phyloP scores from a whole-genome alignment of 2,329 filamentous ascomycete species.

The Fusarium nodosum region DNA sequence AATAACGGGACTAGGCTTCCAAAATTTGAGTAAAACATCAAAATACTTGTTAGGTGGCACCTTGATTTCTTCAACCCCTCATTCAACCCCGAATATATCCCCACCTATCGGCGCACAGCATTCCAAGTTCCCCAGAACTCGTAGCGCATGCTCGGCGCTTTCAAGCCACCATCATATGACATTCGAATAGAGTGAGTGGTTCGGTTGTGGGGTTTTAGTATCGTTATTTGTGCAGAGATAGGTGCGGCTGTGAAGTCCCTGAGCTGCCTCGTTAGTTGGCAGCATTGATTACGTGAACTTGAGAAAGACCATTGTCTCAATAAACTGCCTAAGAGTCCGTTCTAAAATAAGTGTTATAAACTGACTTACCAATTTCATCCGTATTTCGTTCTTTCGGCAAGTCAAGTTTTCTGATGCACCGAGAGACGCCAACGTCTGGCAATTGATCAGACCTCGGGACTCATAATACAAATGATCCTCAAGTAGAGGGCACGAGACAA shows the following conservation, averaged over 20 bases:
- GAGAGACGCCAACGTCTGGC: background rate
- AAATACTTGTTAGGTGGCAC: background rate
- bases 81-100: conserved; percentile 43
- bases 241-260: conserved; percentile 34
- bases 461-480: conserved; percentile 19
- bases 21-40: background rate
- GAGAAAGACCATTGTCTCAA: background rate
- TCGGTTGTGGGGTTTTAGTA: conserved; percentile 31
- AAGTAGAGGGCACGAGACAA: background rate
- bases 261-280: conserved; percentile 1
- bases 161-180: conserved; percentile 28
- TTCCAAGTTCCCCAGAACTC: conserved; percentile 34
- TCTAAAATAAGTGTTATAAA: background rate
- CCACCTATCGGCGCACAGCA: conserved; percentile 47
- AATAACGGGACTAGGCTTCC: too few relatives aligned
- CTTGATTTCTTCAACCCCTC: conserved; percentile 24
- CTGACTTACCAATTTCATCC: background rate
- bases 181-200: conserved; percentile 8
- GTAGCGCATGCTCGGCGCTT: conserved; percentile 33
- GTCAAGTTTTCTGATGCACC: background rate
- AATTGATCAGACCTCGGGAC: conserved; percentile 3
- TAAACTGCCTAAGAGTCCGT: background rate
- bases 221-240: conserved; percentile 18
- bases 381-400: background rate
- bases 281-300: background rate